Conservation (phyloP, 2,329 filamentous ascomycete species). For the Escovopsis weberi region DNA sequence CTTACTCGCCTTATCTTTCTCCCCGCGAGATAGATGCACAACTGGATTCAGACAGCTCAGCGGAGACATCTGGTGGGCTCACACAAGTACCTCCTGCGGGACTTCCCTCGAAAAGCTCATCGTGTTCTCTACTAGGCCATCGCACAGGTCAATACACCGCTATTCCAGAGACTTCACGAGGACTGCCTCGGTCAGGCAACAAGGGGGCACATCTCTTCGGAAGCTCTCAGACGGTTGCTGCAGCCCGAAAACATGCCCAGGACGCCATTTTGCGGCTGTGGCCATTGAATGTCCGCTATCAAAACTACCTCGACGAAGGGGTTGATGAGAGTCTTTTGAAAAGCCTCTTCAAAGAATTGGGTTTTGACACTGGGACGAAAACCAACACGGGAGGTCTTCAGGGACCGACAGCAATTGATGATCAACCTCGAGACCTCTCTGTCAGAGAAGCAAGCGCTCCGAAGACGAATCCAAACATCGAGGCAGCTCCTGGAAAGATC, state of each 20-base stretch:
- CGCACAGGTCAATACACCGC: too few species aligned
- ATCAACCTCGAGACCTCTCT: neutral
- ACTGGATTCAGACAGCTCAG: neutral
- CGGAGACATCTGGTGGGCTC: neutral
- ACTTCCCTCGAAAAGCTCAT: neutral
- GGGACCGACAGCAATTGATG: neutral
- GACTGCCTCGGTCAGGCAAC: neutral
- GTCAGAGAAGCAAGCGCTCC: neutral
- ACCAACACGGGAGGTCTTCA: neutral
- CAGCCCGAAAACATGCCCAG: slow-evolving; percentile 44
- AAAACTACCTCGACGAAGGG: slow-evolving; percentile 59
- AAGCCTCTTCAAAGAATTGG: slow-evolving; percentile 53
- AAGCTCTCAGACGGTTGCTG: slow-evolving; percentile 11
- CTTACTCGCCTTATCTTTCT: slow-evolving; percentile 38
- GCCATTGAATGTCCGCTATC: slow-evolving; percentile 55
- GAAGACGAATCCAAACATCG: neutral
- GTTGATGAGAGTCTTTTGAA: slow-evolving; percentile 49
- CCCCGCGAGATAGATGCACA: slow-evolving; percentile 28
- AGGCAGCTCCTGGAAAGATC: neutral
- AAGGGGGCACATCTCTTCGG: neutral
- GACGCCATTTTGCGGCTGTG: slow-evolving; percentile 51
- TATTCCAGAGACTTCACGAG: too few species aligned
- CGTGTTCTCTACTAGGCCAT: neutral
- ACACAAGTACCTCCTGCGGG: too few species aligned
- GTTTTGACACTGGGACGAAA: slow-evolving; percentile 30